Percentiles rank a stretch among this genome's conserved stretches.
Evolutionary conservation across 768 basidiomycete species (phyloP).

Genomic region (button mushroom (Agaricus bisporus)): DNA sequence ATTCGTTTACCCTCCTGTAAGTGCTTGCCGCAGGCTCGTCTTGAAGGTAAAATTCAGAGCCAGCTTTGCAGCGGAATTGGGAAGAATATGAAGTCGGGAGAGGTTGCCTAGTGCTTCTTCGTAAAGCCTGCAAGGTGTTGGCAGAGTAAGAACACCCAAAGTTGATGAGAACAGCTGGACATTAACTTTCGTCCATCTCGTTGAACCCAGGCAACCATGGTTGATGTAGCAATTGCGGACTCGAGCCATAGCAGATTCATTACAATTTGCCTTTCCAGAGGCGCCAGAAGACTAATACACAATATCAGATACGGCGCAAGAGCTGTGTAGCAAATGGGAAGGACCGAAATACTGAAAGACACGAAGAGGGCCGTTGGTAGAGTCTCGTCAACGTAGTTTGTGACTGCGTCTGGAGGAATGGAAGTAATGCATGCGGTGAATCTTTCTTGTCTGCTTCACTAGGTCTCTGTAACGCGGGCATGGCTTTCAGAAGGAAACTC

Average conservation of each 20-base stretch:
- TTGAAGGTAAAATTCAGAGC: conserved; percentile 74
- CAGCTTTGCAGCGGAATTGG: conserved; percentile 52
- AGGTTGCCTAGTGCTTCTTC: conserved; percentile 62
- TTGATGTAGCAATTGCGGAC: conserved; percentile 54
- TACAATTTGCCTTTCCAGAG: conserved; percentile 77
- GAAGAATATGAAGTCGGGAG: conserved; percentile 62
- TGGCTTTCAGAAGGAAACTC: conserved; percentile 22
- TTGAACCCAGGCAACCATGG: conserved; percentile 73
- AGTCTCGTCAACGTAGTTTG: conserved; percentile 72
- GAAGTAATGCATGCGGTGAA: conserved; percentile 51
- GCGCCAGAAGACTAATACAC: conserved; percentile 57
- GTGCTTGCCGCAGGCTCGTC: conserved; percentile 70
- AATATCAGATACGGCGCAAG: conserved; percentile 15
- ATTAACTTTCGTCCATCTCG: conserved; percentile 66
- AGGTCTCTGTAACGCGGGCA: conserved; percentile 21
- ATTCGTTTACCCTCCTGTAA: conserved; percentile 74
- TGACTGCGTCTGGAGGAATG: conserved; percentile 78
- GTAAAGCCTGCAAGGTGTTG: conserved; percentile 48
- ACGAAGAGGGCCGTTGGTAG: conserved; percentile 82
- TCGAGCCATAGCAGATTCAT: conserved; percentile 91
- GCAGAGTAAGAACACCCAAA: conserved; percentile 10
- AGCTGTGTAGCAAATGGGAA: conserved; percentile 14
- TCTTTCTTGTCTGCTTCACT: conserved; percentile 26
- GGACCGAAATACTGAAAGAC: conserved; percentile 85
- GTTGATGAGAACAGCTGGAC: not conserved